Conservation (phyloP, 1,139 yeast species). For the Saccharomyces pastorianus region DNA sequence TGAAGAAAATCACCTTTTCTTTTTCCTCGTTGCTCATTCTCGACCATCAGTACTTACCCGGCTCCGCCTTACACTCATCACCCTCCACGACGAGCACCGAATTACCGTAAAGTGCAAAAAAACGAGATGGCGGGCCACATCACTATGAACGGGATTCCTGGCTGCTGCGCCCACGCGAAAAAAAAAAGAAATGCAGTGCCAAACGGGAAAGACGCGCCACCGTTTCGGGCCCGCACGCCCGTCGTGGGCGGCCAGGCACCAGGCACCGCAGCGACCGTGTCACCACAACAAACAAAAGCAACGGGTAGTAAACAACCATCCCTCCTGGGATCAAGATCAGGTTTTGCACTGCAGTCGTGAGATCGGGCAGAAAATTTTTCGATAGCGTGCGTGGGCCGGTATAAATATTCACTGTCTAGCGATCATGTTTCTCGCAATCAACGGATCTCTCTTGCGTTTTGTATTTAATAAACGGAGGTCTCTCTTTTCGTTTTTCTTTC, state of each 20-base stretch:
- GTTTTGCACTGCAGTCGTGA: background rate
- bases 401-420: background rate
- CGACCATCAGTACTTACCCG: no score
- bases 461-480: background rate
- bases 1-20: background rate
- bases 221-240: background rate
- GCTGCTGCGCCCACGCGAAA: conserved; percentile 1
- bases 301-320: background rate
- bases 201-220: conserved; percentile 1
- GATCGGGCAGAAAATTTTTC: background rate
- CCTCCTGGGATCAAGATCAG: background rate
- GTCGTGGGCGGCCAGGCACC: background rate
- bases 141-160: background rate
- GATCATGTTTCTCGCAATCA: background rate
- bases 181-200: background rate
- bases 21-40: background rate
- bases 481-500: background rate
- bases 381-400: conserved; percentile 1
- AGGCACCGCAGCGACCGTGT: background rate
- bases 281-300: background rate
- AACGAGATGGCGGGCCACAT: background rate
- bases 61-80: no score
- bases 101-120: background rate
- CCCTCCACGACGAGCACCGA: no score
- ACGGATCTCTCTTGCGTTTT: background rate